These are phyloP conservation scores for Ceratobasidium sp. DNA, from an alignment of 1,284 basidiomycete species.

Conservation along the genomic window DNA sequence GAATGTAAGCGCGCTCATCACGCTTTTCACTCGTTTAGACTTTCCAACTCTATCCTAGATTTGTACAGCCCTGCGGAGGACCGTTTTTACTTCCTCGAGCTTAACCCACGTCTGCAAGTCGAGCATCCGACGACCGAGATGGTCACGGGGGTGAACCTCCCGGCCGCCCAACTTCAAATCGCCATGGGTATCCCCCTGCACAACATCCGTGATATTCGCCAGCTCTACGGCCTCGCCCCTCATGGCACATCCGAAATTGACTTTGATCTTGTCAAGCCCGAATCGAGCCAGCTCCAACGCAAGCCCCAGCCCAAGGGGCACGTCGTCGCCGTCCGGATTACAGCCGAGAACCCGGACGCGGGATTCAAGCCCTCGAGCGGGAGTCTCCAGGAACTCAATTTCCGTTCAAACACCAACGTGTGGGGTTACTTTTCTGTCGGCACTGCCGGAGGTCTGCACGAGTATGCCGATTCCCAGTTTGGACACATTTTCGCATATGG, in stretches of 20 bases:
- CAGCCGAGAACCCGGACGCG: constrained; percentile 98
- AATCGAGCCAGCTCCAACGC: constrained; percentile 87
- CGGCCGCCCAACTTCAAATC: constrained; percentile 96
- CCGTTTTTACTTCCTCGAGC: constrained; percentile 96
- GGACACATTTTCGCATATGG: constrained; percentile 99
- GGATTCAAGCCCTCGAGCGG: constrained; percentile 99
- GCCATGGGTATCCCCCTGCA: constrained; percentile 99
- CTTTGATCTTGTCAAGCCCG: constrained; percentile 93
- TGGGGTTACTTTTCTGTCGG: constrained; percentile 99
- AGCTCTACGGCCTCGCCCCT: constrained; percentile 93
- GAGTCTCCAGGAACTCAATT: constrained; percentile 97
- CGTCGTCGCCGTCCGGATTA: constrained; percentile 99
- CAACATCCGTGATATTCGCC: constrained; percentile 95
- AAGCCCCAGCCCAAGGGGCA: constrained; percentile 98
- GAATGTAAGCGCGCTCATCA: constrained; percentile 73
- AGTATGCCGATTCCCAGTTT: constrained; percentile 98
- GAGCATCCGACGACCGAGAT: constrained; percentile 99
- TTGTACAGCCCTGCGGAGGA: constrained; percentile 96
- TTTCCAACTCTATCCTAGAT: constrained; percentile 61
- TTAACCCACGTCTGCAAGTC: constrained; percentile 99
- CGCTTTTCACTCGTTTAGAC: not conserved
- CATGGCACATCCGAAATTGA: constrained; percentile 92
- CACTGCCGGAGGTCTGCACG: constrained; percentile 95
- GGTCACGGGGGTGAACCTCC: constrained; percentile 98
- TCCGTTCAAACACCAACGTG: constrained; percentile 98